Conservation (phyloP, 2,329 filamentous ascomycete species). For the Fusarium sp. region DNA sequence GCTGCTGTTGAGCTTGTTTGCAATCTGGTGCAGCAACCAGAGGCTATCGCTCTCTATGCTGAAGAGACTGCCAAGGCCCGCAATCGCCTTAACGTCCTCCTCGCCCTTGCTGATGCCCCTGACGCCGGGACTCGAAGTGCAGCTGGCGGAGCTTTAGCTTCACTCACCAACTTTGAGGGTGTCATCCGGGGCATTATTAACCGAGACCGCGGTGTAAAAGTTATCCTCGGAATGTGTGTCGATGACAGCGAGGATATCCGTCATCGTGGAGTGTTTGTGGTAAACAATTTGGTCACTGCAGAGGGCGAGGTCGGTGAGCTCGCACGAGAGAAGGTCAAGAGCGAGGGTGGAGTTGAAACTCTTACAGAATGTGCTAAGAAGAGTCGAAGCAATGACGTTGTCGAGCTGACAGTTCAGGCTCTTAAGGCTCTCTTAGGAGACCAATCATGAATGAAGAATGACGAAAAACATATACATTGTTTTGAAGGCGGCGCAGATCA, state of each 20-base stretch:
- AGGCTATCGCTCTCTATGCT: constrained; percentile 74
- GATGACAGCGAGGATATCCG: constrained; percentile 76
- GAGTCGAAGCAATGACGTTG: constrained; percentile 73
- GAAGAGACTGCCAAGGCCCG: constrained; percentile 73
- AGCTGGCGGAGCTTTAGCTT: constrained; percentile 87
- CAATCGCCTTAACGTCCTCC: constrained; percentile 81
- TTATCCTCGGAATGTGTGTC: constrained; percentile 81
- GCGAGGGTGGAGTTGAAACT: constrained; percentile 70
- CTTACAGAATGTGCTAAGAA: constrained; percentile 76
- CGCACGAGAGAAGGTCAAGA: constrained; percentile 68
- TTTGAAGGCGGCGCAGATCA: constrained; percentile 1
- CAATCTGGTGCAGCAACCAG: constrained; percentile 79
- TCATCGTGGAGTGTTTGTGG: constrained; percentile 77
- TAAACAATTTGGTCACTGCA: constrained; percentile 76
- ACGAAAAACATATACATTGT: constrained; percentile 5
- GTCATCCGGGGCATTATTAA: constrained; percentile 77
- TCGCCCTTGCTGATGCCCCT: constrained; percentile 88
- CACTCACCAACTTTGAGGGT: constrained; percentile 80
- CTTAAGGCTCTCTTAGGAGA: constrained; percentile 72
- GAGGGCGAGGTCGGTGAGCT: constrained; percentile 71
- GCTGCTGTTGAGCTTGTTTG: constrained; percentile 90
- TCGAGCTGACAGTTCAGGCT: constrained; percentile 76
- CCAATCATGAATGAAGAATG: constrained; percentile 27
- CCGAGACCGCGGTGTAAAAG: constrained; percentile 75
- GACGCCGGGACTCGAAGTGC: constrained; percentile 82